These are phyloP conservation scores for Camptophora hylomeconis DNA, from an alignment of 2,329 filamentous ascomycete genomes.

Conservation along the genomic window DNA sequence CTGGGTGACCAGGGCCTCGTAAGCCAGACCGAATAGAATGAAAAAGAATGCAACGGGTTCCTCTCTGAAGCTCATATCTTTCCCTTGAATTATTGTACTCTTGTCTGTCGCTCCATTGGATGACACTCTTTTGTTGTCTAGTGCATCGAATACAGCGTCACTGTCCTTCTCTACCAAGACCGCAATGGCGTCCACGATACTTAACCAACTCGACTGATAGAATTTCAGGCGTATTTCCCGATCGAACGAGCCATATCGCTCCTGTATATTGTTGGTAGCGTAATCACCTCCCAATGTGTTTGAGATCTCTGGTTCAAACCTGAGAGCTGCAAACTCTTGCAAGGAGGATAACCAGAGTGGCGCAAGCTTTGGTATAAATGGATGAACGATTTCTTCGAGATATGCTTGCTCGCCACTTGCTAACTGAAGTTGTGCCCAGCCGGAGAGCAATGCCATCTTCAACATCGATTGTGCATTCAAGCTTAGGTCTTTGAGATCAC, in stretches of 20 bases:
- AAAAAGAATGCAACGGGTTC: slow-evolving; percentile 99
- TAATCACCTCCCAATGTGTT: slow-evolving; percentile 73
- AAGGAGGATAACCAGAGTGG: slow-evolving; percentile 89
- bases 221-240: slow-evolving; percentile 86
- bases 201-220: slow-evolving; percentile 95
- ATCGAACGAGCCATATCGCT: slow-evolving; percentile 88
- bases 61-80: slow-evolving; percentile 93
- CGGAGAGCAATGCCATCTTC: slow-evolving; percentile 91
- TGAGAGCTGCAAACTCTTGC: slow-evolving; percentile 79
- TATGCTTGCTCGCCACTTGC: slow-evolving; percentile 88
- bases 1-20: slow-evolving; percentile 83
- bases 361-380: slow-evolving; percentile 78
- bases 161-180: slow-evolving; percentile 96
- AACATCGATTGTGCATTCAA: slow-evolving; percentile 98
- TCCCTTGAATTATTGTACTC: slow-evolving; percentile 24
- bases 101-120: slow-evolving; percentile 19
- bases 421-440: slow-evolving; percentile 94
- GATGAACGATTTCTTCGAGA: slow-evolving; percentile 72
- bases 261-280: slow-evolving; percentile 74
- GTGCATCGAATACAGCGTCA: slow-evolving; percentile 90
- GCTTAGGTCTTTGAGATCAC: slow-evolving; percentile 81
- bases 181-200: slow-evolving; percentile 91
- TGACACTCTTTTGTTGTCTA: slow-evolving; percentile 61
- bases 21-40: slow-evolving; percentile 88
- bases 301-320: slow-evolving; percentile 95